Evolutionary conservation across 2,329 filamentous ascomycete genomes (phyloP), one percentile per base, ranked within the genome.

Genomic region (Alternaria incomplexa): DNA sequence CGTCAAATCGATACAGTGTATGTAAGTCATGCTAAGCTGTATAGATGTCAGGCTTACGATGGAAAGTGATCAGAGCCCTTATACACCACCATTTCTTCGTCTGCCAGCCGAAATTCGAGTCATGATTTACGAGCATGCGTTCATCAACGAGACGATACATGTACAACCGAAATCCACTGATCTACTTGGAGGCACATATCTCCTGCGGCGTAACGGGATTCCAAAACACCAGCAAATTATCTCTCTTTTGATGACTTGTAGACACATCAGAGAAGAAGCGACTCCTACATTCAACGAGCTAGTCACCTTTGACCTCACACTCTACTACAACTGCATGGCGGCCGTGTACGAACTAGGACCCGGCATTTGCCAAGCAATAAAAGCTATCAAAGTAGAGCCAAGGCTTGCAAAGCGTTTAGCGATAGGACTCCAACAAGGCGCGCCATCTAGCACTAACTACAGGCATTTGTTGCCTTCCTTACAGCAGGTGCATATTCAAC

Each of bases 81-180:
- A n/a, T 7, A n/a, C 9, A 5, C 22, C 50, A 15, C 20, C 23
- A 12, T 30, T 62, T 17, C 17, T 62, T 5, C 36, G 32, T 43
- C 36, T 62, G 3, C 60, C 60, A 22, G 45, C 56, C 13, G 60
- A 62, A n/a, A 36, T 62, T 36, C 60, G 60, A 4, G n/a, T 59
- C 7, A 55, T 62, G 20, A 62, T 62, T 17, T 62, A 62, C 44
- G 56, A 62, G 44, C 47, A 59, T 32, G 44, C 50, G 12, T 59
- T 62, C 28, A 23, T 32, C 50, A 50, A 62, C 20, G 43, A 59
- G 30, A 51, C 23, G n/a, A 40, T 62, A 15, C 32, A 50, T 22
- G 44, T 62, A 9, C 47, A 53, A 12, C 59, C 54, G 4, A 62
- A 62, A 28, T 23, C 47, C 43, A 45, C n/a, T 43, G 47, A 58